Evolutionary conservation across 345 rosid species (phyloP).

Genomic region (Citrus unshiu): DNA sequence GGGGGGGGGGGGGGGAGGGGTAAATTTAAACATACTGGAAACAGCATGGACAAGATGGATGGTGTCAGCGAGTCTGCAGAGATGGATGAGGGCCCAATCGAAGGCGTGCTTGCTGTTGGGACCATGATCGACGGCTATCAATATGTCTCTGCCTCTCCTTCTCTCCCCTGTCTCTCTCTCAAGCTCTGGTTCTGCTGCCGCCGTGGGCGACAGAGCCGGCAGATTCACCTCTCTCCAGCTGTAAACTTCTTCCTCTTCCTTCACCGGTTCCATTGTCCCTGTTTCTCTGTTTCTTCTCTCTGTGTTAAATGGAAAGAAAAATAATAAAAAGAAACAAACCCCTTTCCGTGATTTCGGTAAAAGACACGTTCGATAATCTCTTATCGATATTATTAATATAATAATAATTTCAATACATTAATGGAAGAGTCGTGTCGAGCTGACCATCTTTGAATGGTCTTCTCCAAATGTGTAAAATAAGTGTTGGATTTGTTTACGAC

Average conservation of each 20-base stretch:
- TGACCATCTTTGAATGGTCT: too few relatives aligned
- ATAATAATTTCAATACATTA: too few relatives aligned
- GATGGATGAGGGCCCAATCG: conserved; percentile 71
- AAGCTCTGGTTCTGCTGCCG: conserved; percentile 48
- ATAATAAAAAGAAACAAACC: too few relatives aligned
- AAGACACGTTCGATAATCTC: too few relatives aligned
- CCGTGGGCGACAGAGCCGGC: conserved; percentile 51
- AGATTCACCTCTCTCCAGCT: conserved; percentile 56
- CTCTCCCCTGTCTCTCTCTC: conserved; percentile 74
- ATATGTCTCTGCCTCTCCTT: conserved; percentile 61
- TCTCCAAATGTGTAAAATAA: too few relatives aligned
- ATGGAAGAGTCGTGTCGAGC: too few relatives aligned
- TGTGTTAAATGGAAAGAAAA: too few relatives aligned
- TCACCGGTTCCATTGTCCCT: conserved; percentile 45
- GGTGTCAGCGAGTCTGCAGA: conserved; percentile 83
- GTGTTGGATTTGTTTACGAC: too few relatives aligned
- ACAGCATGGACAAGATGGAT: conserved; percentile 83
- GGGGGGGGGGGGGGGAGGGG: too few relatives aligned
- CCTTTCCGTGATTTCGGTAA: background rate
- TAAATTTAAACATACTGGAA: conserved; percentile 37
- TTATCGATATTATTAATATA: too few relatives aligned
- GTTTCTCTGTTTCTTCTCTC: background rate
- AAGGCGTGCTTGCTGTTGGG: conserved; percentile 68
- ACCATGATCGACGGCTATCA: conserved; percentile 62
- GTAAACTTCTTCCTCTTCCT: conserved; percentile 62